A percentile compares a stretch with the other conserved stretches of the same genome.
phyloP scores from a whole-genome alignment of 495 filamentous ascomycete genomes.

The Trichocladium antarcticum region DNA sequence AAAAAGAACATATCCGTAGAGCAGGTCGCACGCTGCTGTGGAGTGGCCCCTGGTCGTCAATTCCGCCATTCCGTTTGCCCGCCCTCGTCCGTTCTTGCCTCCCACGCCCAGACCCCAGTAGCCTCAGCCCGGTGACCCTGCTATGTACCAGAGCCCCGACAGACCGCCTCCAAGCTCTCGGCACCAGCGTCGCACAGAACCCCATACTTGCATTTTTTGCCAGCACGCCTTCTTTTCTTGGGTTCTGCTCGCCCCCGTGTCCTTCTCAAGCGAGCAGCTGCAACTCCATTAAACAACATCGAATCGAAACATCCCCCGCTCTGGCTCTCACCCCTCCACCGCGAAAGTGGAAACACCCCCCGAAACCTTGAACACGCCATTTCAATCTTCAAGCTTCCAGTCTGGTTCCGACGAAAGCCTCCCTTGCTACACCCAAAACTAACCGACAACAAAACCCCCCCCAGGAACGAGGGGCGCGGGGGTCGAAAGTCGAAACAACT shows the following conservation, averaged over 20 bases:
- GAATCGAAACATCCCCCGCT: background rate
- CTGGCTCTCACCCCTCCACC: background rate
- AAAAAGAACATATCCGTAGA: slow-evolving; percentile 11
- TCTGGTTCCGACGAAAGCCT: slow-evolving; percentile 2
- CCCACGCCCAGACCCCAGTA: background rate
- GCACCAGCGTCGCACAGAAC: slow-evolving; percentile 15
- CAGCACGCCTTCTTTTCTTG: slow-evolving; percentile 6
- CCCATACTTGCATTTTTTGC: slow-evolving; percentile 7
- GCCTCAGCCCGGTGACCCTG: slow-evolving; percentile 11
- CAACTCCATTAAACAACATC: background rate
- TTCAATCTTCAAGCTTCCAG: background rate
- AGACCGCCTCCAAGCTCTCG: slow-evolving; percentile 22
- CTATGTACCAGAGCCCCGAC: slow-evolving; percentile 10
- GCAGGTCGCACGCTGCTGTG: slow-evolving; percentile 19
- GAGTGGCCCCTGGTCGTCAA: slow-evolving; percentile 5
- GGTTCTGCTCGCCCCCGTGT: slow-evolving; percentile 10
- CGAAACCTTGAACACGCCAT: background rate
- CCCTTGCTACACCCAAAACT: slow-evolving; percentile 1
- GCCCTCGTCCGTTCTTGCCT: slow-evolving; percentile 6
- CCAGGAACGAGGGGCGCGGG: slow-evolving; percentile 1
- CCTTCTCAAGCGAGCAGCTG: background rate
- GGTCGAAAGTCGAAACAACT: background rate
- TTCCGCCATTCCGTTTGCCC: slow-evolving; percentile 14
- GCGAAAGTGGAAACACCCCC: background rate
- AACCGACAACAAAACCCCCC: background rate